Base-by-base conservation (phyloP, 2,329 filamentous ascomycete species). In the Talaromyces verruculosus region DNA sequence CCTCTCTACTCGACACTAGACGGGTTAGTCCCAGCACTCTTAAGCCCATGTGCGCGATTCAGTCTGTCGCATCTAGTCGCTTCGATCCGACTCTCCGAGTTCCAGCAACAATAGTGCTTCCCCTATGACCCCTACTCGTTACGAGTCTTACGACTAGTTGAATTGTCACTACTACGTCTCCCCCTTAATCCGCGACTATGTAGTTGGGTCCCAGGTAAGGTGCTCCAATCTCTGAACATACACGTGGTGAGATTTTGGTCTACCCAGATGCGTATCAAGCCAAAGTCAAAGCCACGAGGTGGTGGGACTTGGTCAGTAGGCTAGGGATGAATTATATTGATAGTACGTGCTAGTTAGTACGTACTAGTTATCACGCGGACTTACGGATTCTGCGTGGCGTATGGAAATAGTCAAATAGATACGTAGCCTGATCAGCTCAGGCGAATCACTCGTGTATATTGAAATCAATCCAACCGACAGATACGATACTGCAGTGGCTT, bases 221-320 rank as follows among this genome's bases (percentile, higher is more conserved):
- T n/a, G 25, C 2, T n/a, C 25, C 17, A 33, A 33, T n/a, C 5
- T 45, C 22, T 13, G 39, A 28, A 15, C 37, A 33, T n/a, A 53
- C 49, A 53, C 15, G 49, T 33, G 28, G 49, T 30, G 25, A 30
- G 13, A 30, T 33, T 33, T 33, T 28, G 28, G 49, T 30, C 47
- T 51, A 30, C 47, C 15, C 47, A 30, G 43, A 60, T 11, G 19
- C 4, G 58, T 33, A 61, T 45, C 39, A 19, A 61, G 22, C 39
- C 58, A 45, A 61, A 61, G 58, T 61, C 39, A 37, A 51, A 51
- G 60, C 60, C 60, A 62, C 60, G 43, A 62, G 60, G 60, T 39
- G 45, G 57, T 28, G 35, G 60, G 60, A 53, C 49, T 53, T 53
- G 49, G 49, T 30, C 15, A 33, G 49, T 33, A 13, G 10, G 49